A percentile compares a stretch with the other conserved stretches of the same genome.
phyloP scores from a whole-genome alignment of 2,329 filamentous ascomycete species.

The Orbilia quercus region DNA sequence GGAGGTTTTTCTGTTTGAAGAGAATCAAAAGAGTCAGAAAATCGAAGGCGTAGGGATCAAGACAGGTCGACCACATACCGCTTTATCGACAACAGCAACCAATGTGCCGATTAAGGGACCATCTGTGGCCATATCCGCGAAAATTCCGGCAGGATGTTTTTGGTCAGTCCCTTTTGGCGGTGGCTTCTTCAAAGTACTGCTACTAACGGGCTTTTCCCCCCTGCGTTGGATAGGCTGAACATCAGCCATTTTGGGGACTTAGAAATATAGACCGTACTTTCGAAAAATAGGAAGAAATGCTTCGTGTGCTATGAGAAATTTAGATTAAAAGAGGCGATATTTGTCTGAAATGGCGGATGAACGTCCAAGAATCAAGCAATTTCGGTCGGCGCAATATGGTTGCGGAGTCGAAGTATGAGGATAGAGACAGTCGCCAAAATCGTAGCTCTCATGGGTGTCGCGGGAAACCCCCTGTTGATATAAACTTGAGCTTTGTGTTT shows the following conservation, averaged over 20 bases:
- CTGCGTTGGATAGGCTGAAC: conserved; percentile 48
- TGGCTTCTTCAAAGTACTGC: conserved; percentile 27
- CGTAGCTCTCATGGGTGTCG: conserved; percentile 14
- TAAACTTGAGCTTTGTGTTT: conserved; percentile 14
- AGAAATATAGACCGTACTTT: conserved; percentile 29
- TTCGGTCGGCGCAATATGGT: not conserved
- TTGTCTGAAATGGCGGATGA: not conserved
- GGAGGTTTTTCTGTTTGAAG: conserved; percentile 79
- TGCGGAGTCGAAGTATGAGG: not conserved
- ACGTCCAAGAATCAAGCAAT: not conserved
- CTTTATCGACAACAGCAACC: conserved; percentile 89
- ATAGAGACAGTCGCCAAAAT: conserved; percentile 5
- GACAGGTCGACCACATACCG: conserved; percentile 62
- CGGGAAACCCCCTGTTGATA: conserved; percentile 7
- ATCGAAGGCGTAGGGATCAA: not conserved
- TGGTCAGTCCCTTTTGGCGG: conserved; percentile 53
- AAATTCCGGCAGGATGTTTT: conserved; percentile 59
- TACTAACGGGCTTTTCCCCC: conserved; percentile 32
- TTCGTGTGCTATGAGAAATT: not conserved
- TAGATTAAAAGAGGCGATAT: not conserved
- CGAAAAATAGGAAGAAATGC: not conserved
- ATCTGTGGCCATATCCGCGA: conserved; percentile 59
- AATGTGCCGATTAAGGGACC: conserved; percentile 83
- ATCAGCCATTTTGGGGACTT: conserved; percentile 40
- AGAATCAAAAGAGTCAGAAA: not conserved